Base-by-base conservation (phyloP, 306 rosid genomes). In the Prunus davidiana region DNA sequence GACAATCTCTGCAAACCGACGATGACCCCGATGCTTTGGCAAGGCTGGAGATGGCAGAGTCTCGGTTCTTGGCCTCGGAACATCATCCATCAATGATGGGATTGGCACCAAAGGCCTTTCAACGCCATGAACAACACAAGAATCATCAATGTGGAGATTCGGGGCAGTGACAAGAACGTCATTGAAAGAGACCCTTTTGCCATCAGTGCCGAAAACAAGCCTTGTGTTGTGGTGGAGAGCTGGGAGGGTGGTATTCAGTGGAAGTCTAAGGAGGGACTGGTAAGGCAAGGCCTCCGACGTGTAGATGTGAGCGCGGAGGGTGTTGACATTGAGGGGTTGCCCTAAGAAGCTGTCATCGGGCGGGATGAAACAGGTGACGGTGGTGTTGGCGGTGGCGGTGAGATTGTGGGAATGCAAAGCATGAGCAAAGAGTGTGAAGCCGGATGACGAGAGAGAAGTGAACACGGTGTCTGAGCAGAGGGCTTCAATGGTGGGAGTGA, bases 61-160 rank as follows among this genome's bases (percentile, higher is more conserved):
- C 50, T 52, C 41, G n/a, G 72, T 24, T 65, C 32, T 75, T 52
- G 41, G 24, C 20, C 24, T 19, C 30, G 5, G 27, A 32, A 7
- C 45, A 52, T 64, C 38, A 12, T 51, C 72, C 8, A 10, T 22
- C 15, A n/a, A 6, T 34, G 72, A 5, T 16, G 38, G 68, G 22
- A 73, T 73, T 43, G 77, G 56, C 27, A 73, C 15, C 32, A 76
- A 47, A 3, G 70, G 79, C 9, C 54, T 54, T 20, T 51, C 73
- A 54, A 76, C 79, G 24, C 79, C 79, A 11, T 76, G 79, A 41
- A 76, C 72, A 1, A 54, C 55, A 24, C 43, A 76, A n/a, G 73
- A 76, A n/a, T 76, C 79, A 3, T 76, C 72, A 7, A 64, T 55
- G 51, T 65, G 63, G 14, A 76, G 34, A 54, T 76, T 76, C 3